phyloP scores from a whole-genome alignment of 768 basidiomycete species.

The Suillus americanus region DNA sequence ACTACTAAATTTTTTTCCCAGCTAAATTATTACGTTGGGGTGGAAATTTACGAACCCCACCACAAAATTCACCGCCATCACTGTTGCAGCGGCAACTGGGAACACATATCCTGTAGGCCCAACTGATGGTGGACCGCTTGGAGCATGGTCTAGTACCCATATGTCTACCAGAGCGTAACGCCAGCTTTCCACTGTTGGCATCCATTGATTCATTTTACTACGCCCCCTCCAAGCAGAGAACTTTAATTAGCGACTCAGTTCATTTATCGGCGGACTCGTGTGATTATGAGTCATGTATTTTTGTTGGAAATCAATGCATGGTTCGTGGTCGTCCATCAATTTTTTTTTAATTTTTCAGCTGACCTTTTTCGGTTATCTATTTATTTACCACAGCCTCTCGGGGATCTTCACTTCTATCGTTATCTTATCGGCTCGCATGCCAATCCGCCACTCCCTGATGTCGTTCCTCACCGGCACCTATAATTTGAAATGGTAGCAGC shows the following conservation, averaged over 20 bases:
- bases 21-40: slow-evolving; percentile 52
- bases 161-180: slow-evolving; percentile 49
- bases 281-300: background rate
- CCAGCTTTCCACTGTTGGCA: slow-evolving; percentile 40
- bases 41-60: slow-evolving; percentile 66
- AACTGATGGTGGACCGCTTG: slow-evolving; percentile 49
- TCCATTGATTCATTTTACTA: background rate
- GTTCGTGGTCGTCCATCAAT: background rate
- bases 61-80: slow-evolving; percentile 50
- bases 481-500: background rate
- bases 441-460: background rate
- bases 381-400: background rate
- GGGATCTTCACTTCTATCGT: background rate
- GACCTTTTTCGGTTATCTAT: background rate
- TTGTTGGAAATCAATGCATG: background rate
- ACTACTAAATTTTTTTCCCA: slow-evolving; percentile 32
- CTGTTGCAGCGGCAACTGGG: slow-evolving; percentile 64
- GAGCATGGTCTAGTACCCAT: slow-evolving; percentile 58
- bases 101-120: slow-evolving; percentile 68
- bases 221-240: background rate
- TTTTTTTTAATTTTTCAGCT: background rate
- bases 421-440: background rate
- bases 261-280: background rate
- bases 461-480: background rate
- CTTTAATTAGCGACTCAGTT: background rate